A percentile compares a stretch with the other conserved stretches of the same genome.
Evolutionary conservation across 2,329 filamentous ascomycete genomes (phyloP).

Genomic region (Colletotrichum eremochloae): DNA sequence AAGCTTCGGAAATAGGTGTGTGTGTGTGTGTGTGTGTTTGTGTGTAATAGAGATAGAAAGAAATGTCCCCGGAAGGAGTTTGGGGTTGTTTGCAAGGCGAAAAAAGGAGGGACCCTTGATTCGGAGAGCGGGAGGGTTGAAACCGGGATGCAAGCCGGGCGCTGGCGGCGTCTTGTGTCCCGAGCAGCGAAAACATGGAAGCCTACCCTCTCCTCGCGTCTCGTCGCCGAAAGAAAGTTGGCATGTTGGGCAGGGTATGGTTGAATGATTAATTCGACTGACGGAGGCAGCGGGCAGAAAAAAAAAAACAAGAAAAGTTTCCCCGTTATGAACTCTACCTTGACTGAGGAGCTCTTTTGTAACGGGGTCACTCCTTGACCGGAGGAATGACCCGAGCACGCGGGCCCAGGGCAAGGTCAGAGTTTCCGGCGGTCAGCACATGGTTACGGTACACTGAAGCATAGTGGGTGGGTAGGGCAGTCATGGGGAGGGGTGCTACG

Average conservation of each 20-base stretch:
- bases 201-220: background rate
- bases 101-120: slow-evolving; percentile 17
- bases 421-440: slow-evolving; percentile 14
- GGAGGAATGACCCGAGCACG: background rate
- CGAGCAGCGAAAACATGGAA: slow-evolving; percentile 9
- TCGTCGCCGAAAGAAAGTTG: slow-evolving; percentile 4
- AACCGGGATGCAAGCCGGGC: background rate
- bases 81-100: slow-evolving; percentile 18
- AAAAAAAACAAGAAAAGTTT: background rate
- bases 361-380: slow-evolving; percentile 2
- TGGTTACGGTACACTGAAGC: slow-evolving; percentile 2
- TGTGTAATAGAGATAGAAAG: too few species aligned
- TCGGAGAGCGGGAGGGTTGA: background rate
- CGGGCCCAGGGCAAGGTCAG: background rate
- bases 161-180: slow-evolving; percentile 15
- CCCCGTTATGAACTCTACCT: background rate
- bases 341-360: background rate
- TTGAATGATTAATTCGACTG: slow-evolving; percentile 1
- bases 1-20: background rate
- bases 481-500: too few species aligned
- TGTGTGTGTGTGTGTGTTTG: too few species aligned
- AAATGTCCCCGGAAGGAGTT: slow-evolving; percentile 9
- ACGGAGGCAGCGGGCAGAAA: slow-evolving; percentile 15
- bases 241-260: background rate
- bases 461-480: background rate